phyloP scores from a whole-genome alignment of 2,329 filamentous ascomycete genomes.

The Rhynchosporium graminicola region DNA sequence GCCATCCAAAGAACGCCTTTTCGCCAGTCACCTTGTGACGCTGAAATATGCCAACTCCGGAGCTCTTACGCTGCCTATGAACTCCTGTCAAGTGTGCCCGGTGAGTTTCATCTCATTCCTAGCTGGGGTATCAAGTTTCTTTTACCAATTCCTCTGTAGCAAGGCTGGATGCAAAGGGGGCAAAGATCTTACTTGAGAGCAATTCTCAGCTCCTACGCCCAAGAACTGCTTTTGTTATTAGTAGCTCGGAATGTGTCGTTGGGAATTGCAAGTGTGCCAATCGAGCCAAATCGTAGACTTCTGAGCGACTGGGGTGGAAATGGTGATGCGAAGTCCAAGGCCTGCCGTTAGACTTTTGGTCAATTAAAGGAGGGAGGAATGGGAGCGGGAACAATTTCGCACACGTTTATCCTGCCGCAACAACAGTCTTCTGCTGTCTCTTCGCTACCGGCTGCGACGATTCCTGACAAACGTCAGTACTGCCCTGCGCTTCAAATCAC shows the following conservation, averaged over 20 bases:
- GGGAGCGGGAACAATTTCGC: slow-evolving; percentile 29
- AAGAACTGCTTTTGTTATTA: slow-evolving; percentile 9
- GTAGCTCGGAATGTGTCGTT: slow-evolving; percentile 6
- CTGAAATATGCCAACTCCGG: slow-evolving; percentile 11
- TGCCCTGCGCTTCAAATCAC: slow-evolving; percentile 4
- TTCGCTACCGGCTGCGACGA: slow-evolving; percentile 34
- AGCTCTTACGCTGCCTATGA: slow-evolving; percentile 17
- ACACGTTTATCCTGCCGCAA: slow-evolving; percentile 38
- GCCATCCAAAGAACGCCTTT: slow-evolving; percentile 28
- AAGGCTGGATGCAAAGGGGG: neutral
- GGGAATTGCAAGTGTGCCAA: neutral
- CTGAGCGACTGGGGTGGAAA: neutral
- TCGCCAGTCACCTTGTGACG: slow-evolving; percentile 22
- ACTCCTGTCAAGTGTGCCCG: slow-evolving; percentile 27
- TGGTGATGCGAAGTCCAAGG: slow-evolving; percentile 5
- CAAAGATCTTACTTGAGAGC: slow-evolving; percentile 17
- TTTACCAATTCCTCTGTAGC: slow-evolving; percentile 13
- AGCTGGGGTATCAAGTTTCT: slow-evolving; percentile 17
- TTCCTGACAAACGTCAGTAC: slow-evolving; percentile 37
- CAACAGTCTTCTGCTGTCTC: slow-evolving; percentile 40
- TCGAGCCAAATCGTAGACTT: neutral
- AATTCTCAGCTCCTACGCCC: slow-evolving; percentile 12
- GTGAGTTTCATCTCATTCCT: neutral
- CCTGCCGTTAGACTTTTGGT: slow-evolving; percentile 39
- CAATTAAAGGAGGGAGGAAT: slow-evolving; percentile 32